phyloP scores from a whole-genome alignment of 352 stramenopile genomes.

The Phytophthora europaea region DNA sequence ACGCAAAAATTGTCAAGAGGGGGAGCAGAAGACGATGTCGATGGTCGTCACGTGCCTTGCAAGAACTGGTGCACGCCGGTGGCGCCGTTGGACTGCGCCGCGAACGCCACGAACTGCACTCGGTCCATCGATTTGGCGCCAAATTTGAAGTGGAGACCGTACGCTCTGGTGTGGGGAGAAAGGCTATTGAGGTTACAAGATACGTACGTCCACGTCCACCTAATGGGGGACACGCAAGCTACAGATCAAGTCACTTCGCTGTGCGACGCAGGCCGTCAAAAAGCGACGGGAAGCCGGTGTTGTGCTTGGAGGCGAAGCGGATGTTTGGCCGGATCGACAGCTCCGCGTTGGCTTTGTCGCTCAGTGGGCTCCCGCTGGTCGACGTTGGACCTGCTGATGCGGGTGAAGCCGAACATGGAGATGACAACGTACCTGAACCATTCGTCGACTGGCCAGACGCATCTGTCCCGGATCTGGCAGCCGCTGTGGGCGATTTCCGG shows the following conservation, averaged over 20 bases:
- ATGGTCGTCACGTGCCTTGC: slow-evolving; percentile 29
- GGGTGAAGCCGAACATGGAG: slow-evolving; percentile 22
- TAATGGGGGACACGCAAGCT: slow-evolving; percentile 17
- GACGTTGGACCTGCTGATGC: slow-evolving; percentile 16
- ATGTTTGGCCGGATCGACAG: slow-evolving; percentile 78
- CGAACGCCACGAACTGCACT: slow-evolving; percentile 43
- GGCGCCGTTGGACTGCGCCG: slow-evolving; percentile 50
- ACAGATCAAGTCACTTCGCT: slow-evolving; percentile 25
- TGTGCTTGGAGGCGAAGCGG: slow-evolving; percentile 70
- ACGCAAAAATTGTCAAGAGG: background rate
- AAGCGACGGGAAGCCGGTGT: slow-evolving; percentile 56
- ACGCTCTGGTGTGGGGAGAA: background rate
- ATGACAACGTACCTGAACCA: slow-evolving; percentile 51
- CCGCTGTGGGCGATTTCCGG: slow-evolving; percentile 14
- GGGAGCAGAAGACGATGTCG: background rate
- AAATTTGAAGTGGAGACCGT: background rate
- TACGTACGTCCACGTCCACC: slow-evolving; percentile 15
- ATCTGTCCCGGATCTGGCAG: slow-evolving; percentile 6
- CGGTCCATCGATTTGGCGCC: slow-evolving; percentile 9
- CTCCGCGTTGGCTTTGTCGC: slow-evolving; percentile 26
- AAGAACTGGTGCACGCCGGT: slow-evolving; percentile 53
- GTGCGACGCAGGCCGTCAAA: slow-evolving; percentile 41
- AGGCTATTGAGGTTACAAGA: background rate
- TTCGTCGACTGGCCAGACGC: slow-evolving; percentile 14
- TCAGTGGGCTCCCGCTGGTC: slow-evolving; percentile 19